Evolutionary conservation across 2,329 filamentous ascomycete species (phyloP).

Genomic region (Diaporthe velutina): DNA sequence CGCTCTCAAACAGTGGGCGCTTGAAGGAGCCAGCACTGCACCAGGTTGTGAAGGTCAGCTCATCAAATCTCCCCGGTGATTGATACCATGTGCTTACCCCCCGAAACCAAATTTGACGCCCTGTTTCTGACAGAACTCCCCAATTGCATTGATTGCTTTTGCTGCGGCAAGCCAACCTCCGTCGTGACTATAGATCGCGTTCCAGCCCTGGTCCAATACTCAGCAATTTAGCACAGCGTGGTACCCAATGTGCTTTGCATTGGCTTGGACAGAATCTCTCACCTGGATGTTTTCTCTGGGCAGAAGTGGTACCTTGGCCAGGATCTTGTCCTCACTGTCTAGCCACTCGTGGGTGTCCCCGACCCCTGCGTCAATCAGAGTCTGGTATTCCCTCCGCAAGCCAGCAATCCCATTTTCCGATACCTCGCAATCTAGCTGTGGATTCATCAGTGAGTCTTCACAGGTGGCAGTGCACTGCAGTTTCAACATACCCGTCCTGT

Average conservation of each 20-base stretch:
- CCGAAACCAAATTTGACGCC: conserved; percentile 59
- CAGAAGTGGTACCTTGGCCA: conserved; percentile 55
- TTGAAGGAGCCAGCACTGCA: conserved; percentile 57
- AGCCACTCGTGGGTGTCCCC: conserved; percentile 56
- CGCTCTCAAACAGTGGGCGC: conserved; percentile 53
- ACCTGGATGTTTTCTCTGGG: conserved; percentile 55
- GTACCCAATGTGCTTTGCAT: background rate
- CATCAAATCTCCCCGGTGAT: conserved; percentile 10
- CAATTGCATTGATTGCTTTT: conserved; percentile 61
- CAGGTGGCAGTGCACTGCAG: conserved; percentile 38
- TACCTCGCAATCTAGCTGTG: conserved; percentile 51
- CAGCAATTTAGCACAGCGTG: conserved; percentile 17
- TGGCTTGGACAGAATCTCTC: background rate
- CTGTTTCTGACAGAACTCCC: conserved; percentile 50
- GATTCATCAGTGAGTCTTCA: too few species aligned
- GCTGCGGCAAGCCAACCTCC: conserved; percentile 62
- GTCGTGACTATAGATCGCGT: conserved; percentile 57
- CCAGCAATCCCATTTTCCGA: conserved; percentile 49
- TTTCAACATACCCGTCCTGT: conserved; percentile 53
- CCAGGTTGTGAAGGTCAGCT: background rate
- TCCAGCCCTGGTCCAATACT: conserved; percentile 53
- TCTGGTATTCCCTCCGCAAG: conserved; percentile 52
- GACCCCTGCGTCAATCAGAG: conserved; percentile 54
- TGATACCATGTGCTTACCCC: conserved; percentile 41
- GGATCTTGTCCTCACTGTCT: conserved; percentile 58